These are phyloP conservation scores for Vitis labrusca DNA, from an alignment of 164 flowering plant genomes.

Conservation along the genomic window DNA sequence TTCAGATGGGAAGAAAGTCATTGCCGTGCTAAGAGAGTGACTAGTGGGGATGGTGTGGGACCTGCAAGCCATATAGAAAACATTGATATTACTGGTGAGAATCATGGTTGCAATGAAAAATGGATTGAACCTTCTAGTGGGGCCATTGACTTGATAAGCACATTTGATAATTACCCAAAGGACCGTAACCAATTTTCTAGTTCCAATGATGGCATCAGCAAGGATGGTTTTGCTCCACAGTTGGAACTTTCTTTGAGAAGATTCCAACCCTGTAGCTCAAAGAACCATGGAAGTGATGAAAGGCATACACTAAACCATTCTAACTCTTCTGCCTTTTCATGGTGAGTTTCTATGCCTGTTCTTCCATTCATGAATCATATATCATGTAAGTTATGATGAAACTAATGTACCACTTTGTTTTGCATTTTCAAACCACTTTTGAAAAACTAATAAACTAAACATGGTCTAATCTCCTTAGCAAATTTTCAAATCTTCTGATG, in stretches of 20 bases:
- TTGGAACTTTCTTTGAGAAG: constrained; percentile 44
- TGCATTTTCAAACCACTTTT: too few species aligned
- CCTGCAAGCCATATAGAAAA: constrained; percentile 8
- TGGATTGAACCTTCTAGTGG: constrained; percentile 16
- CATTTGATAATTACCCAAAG: constrained; percentile 11
- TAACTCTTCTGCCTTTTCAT: constrained; percentile 46
- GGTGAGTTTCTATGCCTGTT: constrained; percentile 24
- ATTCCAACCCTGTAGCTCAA: constrained; percentile 10
- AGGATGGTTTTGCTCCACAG: constrained; percentile 23
- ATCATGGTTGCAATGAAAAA: constrained; percentile 19
- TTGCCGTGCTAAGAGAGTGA: not conserved
- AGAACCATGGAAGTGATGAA: constrained; percentile 22
- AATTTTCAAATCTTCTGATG: too few species aligned
- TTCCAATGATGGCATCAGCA: constrained; percentile 5
- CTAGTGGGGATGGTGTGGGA: constrained; percentile 8
- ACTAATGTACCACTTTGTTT: not conserved
- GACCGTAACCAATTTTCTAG: not conserved
- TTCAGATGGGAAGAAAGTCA: constrained; percentile 10
- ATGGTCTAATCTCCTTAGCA: too few species aligned
- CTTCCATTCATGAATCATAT: not conserved
- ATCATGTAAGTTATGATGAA: not conserved
- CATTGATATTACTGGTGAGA: constrained; percentile 5
- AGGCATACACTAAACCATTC: constrained; percentile 40
- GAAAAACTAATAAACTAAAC: too few species aligned
- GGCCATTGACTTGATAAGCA: constrained; percentile 40